Percentiles rank a stretch among this genome's conserved stretches.
These are phyloP conservation scores for Apophysomyces sp. DNA, from an alignment of 371 early-diverging fungal species.

Conservation along the genomic window DNA sequence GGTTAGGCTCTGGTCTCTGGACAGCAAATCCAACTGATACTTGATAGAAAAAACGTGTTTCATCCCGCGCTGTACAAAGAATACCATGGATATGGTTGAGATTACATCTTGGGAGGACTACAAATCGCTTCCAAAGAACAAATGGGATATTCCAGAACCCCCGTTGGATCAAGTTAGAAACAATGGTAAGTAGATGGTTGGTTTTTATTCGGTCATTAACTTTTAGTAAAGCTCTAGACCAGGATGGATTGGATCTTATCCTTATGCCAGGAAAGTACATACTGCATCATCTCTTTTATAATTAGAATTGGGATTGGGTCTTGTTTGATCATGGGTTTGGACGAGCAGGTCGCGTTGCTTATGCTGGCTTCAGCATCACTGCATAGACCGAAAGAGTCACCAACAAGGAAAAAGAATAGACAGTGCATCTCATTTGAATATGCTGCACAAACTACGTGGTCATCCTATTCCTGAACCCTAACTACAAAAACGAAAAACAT, in stretches of 20 bases:
- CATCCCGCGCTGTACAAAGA: slow-evolving; percentile 66
- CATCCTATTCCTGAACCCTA: no score
- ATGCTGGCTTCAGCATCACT: no score
- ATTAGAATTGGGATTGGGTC: neutral
- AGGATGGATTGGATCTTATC: slow-evolving; percentile 61
- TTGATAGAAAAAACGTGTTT: slow-evolving; percentile 60
- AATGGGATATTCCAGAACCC: slow-evolving; percentile 73
- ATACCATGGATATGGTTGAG: slow-evolving; percentile 71
- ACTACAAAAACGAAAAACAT: neutral
- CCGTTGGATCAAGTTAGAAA: slow-evolving; percentile 48
- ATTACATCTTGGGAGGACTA: slow-evolving; percentile 62
- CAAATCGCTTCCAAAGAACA: slow-evolving; percentile 58
- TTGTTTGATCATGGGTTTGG: no score
- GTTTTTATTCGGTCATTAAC: neutral
- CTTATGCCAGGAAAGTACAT: slow-evolving; percentile 66
- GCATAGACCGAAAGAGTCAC: no score
- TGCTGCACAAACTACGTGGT: no score
- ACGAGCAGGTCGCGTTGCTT: no score
- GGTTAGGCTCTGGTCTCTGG: no score
- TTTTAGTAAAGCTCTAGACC: slow-evolving; percentile 45
- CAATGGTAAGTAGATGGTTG: slow-evolving; percentile 42
- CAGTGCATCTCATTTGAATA: neutral
- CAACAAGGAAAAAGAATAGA: no score
- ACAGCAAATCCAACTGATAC: no score
- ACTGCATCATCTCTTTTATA: neutral